Percentiles rank a stretch among this genome's conserved stretches.
phyloP scores from a whole-genome alignment of 257 asterid genomes.

The Haberlea rhodopensis region DNA sequence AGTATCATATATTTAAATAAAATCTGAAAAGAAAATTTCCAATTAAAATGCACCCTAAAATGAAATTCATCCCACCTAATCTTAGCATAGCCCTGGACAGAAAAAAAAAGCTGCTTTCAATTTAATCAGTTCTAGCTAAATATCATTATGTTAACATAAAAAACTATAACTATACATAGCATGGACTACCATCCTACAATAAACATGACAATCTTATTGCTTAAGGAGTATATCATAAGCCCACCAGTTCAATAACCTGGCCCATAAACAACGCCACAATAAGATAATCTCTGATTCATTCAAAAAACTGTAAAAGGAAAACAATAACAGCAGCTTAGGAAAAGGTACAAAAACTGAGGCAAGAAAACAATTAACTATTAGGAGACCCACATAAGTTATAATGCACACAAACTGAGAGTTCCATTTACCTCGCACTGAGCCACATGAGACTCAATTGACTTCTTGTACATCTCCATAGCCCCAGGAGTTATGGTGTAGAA shows the following conservation, averaged over 20 bases:
- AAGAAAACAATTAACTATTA: not conserved
- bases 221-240: not conserved
- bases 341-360: not conserved
- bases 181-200: not conserved
- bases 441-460: slow-evolving; percentile 57
- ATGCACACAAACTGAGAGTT: slow-evolving; percentile 21
- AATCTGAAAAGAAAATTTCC: no score
- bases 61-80: no score
- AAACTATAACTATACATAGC: not conserved
- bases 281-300: no score
- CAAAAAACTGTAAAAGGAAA: not conserved
- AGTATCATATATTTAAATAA: no score
- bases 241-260: not conserved
- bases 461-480: slow-evolving; percentile 63
- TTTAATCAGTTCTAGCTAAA: no score
- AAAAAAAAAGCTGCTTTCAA: no score
- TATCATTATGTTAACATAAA: not conserved
- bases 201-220: slow-evolving; percentile 1
- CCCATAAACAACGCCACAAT: slow-evolving; percentile 5
- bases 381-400: not conserved
- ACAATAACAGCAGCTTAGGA: not conserved
- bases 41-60: no score
- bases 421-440: slow-evolving; percentile 64
- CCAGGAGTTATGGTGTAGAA: slow-evolving; percentile 67
- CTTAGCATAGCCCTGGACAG: no score